Conservation (phyloP, 495 filamentous ascomycete genomes). For the Aspergillus taichungensis region DNA sequence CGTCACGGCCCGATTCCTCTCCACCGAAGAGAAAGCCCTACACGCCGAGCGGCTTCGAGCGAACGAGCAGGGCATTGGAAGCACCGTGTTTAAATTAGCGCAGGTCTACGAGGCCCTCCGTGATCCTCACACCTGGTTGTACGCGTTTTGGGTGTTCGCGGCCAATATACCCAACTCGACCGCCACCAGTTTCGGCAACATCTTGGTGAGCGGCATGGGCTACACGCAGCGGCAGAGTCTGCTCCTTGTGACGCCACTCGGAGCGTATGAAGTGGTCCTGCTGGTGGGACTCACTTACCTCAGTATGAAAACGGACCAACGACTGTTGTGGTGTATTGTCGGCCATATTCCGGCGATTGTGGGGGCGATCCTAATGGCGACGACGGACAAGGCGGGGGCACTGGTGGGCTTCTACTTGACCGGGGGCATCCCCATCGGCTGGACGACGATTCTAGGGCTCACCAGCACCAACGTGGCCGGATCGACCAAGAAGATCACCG, state of each 20-base stretch:
- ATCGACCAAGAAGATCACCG: conserved; percentile 60
- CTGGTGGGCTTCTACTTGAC: conserved; percentile 46
- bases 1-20: conserved; percentile 48
- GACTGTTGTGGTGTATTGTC: conserved; percentile 16
- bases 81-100: conserved; percentile 48
- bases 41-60: conserved; percentile 46
- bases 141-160: conserved; percentile 45
- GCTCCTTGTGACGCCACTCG: conserved; percentile 50
- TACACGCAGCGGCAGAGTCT: conserved; percentile 39
- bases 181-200: conserved; percentile 23
- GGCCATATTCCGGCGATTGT: conserved; percentile 32
- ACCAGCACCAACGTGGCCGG: conserved; percentile 49
- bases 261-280: conserved; percentile 48
- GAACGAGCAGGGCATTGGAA: conserved; percentile 52
- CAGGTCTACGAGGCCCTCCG: conserved; percentile 43
- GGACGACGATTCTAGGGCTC: conserved; percentile 41
- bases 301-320: conserved; percentile 39
- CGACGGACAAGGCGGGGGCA: conserved; percentile 33
- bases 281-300: conserved; percentile 46
- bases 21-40: conserved; percentile 42
- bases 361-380: conserved; percentile 44
- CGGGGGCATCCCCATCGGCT: conserved; percentile 34
- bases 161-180: conserved; percentile 38
- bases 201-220: conserved; percentile 22
- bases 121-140: conserved; percentile 48